Evolutionary conservation across 1,284 basidiomycete genomes (phyloP), one percentile per base, ranked within the genome.

Genomic region (Irpex sp.): DNA sequence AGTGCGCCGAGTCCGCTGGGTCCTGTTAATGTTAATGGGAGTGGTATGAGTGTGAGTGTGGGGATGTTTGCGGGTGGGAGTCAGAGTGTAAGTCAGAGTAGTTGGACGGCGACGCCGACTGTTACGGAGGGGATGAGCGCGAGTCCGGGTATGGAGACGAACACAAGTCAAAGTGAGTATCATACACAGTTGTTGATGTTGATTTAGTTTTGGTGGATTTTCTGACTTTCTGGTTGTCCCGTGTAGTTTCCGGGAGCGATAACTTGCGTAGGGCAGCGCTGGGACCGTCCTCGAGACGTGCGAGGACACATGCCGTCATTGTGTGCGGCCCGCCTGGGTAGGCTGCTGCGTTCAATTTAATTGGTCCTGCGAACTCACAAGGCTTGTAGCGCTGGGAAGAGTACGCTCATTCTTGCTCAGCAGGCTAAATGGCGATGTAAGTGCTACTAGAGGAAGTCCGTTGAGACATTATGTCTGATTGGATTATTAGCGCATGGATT

Each of bases 391-490:
- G 87, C 90, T 22, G 92, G 91, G n/a, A 93, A 94, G 79, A 93
- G 90, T 74, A 91, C 91, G 0, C 85, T 94, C 71, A 85, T 93
- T 69, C 81, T 92, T 42, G 88, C 86, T 6, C 88, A 92, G 74
- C 92, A 93, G 77, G 90, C 91, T 5, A 90, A 89, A 78, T 93
- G 92, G 92, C 81, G 91, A 82, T 85, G 90, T 91, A 76, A 76
- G 86, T 78, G 13, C 11, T 42, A 10, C 20, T 22, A 32, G 13
- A 10, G 58, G 1, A 6, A 4, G 20, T 70, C 68, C n/a, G 68
- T 13, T 60, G 69, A 70, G 54, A 60, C 24, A 27, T 64, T 20
- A 7, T 24, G 43, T 49, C 66, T 74, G 20, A 69, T 70, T 66
- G 43, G 5, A 6, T 69, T 2, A 42, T 4, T 20, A 92, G 91